Conservation (phyloP, 202 grass and related monocot species). For the Musa balbisiana region DNA sequence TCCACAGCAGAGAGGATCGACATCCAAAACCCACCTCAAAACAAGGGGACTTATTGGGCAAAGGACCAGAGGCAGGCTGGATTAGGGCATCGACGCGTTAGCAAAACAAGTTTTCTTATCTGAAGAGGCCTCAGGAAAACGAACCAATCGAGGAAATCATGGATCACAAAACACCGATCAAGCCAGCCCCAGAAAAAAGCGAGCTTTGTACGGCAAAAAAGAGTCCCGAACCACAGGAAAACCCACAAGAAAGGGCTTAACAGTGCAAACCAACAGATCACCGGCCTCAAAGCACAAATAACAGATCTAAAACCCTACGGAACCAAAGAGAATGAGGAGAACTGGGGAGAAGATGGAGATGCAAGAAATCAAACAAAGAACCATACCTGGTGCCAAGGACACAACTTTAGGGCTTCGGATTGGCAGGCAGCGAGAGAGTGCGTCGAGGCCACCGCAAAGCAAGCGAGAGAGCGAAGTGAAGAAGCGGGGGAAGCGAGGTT, state of each 20-base stretch:
- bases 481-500: background rate
- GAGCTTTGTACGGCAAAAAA: background rate
- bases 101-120: background rate
- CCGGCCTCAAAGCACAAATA: background rate
- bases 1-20: background rate
- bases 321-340: no score
- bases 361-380: background rate
- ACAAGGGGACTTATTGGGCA: background rate
- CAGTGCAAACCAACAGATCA: background rate
- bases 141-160: background rate
- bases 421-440: background rate
- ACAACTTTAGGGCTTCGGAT: background rate
- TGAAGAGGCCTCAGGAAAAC: background rate
- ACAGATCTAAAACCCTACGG: background rate
- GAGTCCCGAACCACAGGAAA: background rate
- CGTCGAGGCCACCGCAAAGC: background rate
- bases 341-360: background rate
- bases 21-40: background rate
- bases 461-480: background rate
- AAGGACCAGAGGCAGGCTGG: background rate
- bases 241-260: background rate
- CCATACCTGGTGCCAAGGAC: background rate
- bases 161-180: background rate
- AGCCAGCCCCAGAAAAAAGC: background rate
- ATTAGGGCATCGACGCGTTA: background rate